Base-by-base conservation (phyloP, 2,329 filamentous ascomycete genomes). In the Ophiosphaerella korrae region DNA sequence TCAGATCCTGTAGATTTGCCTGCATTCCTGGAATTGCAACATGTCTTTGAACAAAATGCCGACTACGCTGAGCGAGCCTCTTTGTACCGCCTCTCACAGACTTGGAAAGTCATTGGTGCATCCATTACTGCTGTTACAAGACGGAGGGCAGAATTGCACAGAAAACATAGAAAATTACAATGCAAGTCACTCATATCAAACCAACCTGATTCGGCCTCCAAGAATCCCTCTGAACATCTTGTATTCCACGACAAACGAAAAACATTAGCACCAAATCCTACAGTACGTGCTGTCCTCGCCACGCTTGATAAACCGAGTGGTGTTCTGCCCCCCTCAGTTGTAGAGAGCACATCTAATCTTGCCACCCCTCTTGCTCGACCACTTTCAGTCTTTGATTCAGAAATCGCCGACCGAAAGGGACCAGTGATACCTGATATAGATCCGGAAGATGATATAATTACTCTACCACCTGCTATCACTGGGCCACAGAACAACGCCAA, bases 21-120 rank as follows among this genome's bases (percentile, higher is more conserved):
- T 39, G 70, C 71, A 8, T 75, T 69, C 42, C 23, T 66, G 6
- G 63, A 70, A 5, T 32, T 76, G 11, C 60, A 70, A 33, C 72
- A 76, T 8, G 74, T 76, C 5, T 79, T 85, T 42, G 75, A 80
- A 45, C 75, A 78, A 31, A 86, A 86, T 67, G 80, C 81, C 5
- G 72, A 77, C 39, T 76, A 80, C 56, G 82, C 82, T 23, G 76
- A 83, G 53, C 71, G 75, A 49, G 76, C 77, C 31, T 77, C 78
- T 34, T 70, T 80, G 54, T 74, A 80, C 57, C 76, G 79, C 46
- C 71, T 83, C 39, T 81, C 84, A 29, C 81, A 85, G 55, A 82
- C 82, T 16, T 87, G 84, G 84, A 79, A 78, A 46, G 77, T 86
- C 18, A 68, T 85, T 31, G 80, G 79, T 46, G 75, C 77, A 48